Evolutionary conservation across 495 filamentous ascomycete species (phyloP), one percentile per base, ranked within the genome.

Genomic region (Tuber indicum): DNA sequence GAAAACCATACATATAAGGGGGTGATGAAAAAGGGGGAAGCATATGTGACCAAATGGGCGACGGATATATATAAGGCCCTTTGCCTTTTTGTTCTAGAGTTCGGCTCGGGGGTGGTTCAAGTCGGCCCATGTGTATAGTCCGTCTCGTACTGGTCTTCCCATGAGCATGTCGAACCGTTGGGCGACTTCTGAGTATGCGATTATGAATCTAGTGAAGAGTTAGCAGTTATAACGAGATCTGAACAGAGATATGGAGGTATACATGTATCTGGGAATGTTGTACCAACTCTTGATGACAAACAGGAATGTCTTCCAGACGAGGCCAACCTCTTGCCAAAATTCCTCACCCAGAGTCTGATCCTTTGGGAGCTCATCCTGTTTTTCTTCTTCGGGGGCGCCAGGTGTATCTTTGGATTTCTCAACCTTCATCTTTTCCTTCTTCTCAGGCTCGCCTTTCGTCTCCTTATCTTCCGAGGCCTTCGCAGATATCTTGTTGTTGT

Each of bases 201-300:
- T 69, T 39, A 76, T 49, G 19, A 80, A 70, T 49, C 78, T 80
- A 71, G 5, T 19, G 45, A n/a, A 19, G 43, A 14, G 39, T 19
- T 45, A 71, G 9, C 49, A 44, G 7, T 14, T 52, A 47, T 76
- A 8, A 14, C 14, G 7, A 32, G n/a, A 58, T 21, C 42, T 46
- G 44, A 26, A 73, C 21, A 43, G 36, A 71, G 21, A 72, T 66
- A 19, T 17, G 26, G 42, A 32, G 81, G 73, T 92, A 91, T 89
- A 96, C 91, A 93, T 2, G 70, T 88, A 90, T 12, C 82, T 85
- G 1, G 96, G 96, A 23, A 94, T 84, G 41, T 84, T 83, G 19
- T 90, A 47, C 92, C 93, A 99, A 77, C 88, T 88, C 75, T 84
- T 87, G 12, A 97, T 17, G 5, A 99, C 90, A 76, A 89, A 90